Base-by-base conservation (phyloP, 2,329 filamentous ascomycete species). In the Fonsecaea monophora region DNA sequence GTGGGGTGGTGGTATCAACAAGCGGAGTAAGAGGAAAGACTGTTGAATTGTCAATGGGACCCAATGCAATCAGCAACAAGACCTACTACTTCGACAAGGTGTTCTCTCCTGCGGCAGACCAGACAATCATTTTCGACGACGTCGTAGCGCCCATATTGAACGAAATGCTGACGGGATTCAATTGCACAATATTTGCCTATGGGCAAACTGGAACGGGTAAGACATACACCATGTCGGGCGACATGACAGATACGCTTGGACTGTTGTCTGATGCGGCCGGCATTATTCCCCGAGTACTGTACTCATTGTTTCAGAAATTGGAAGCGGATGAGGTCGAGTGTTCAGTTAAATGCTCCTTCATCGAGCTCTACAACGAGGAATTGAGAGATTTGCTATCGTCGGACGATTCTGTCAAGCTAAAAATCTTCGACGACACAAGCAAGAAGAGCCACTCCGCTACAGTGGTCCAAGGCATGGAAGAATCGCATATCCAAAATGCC, bases 171-270 rank as follows among this genome's bases (percentile, higher is more conserved):
- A 86, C 89, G 30, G 95, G 95, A 60, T 98, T 92, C 81, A 99
- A 99, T 78, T 99, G 95, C 81, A 99, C 95, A 4, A 97, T 99
- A 67, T 99, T 99, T 74, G 95, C 95, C 38, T 99, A 99, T 77
- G 95, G 95, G 32, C 95, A 99, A 78, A 99, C 95, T 0, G 95
- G 95, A 53, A 99, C 95, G 0, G 95, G 95, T 73, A 99, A 99
- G 79, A 99, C 95, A 13, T 99, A 99, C 79, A 99, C 95, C 30
- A 99, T 99, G 95, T 97, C 94, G 0, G 95, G 95, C 63, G 94
- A 99, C 78, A 97, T 99, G 88, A 92, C 87, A 13, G 92, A 97
- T 73, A 92, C 88, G 0, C 80, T 93, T 42, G 92, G 94, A 1
- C 88, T 97, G 67, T 84, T 96, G 13, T 94, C 94, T 1, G 95